Base-by-base conservation (phyloP, 352 stramenopile genomes). In the Phytophthora pluvialis region DNA sequence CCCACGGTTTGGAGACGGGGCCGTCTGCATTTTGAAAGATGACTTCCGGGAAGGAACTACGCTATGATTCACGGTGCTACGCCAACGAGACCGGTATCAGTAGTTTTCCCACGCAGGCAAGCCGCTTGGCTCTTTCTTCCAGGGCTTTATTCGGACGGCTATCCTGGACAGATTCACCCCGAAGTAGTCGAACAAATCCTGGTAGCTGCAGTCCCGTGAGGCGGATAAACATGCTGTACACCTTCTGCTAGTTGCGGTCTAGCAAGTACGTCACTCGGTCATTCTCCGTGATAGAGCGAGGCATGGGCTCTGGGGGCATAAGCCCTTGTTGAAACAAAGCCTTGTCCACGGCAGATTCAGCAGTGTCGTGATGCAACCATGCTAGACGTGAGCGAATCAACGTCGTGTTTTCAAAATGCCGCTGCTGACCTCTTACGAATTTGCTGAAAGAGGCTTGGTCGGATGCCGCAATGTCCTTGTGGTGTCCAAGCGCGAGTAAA, bases 171-270 rank as follows among this genome's bases (percentile, higher is more conserved):
- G 63, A 28, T 54, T 71, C 55, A 25, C 55, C 49, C 1, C 63
- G 55, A 3, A 71, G 7, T 15, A 69, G 25, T 18, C 46, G 36
- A 8, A 64, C 52, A 11, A 64, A 59, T 3, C 45, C 56, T 35
- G 63, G 43, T 28, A 71, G 10, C 25, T 55, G 11, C 3, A 66
- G 3, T 11, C 18, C 13, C 6, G 32, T 1, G 0, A 29, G 33
- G 3, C 63, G 33, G 10, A 66, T 40, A 3, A 66, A 52, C 12
- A 62, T 29, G 9, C 49, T 66, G 45, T 59, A 44, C 1, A 35
- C 63, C 4, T 12, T 8, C 26, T 33, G 45, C 16, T 52, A 28
- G 9, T 21, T 5, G n/a, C 28, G 16, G 10, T 38, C 44, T 3
- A 51, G 25, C 26, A 51, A 51, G n/a, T 38, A 33, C 13, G 8